phyloP scores from a whole-genome alignment of 2,329 filamentous ascomycete genomes.

The Tolypocladium pustulatum region DNA sequence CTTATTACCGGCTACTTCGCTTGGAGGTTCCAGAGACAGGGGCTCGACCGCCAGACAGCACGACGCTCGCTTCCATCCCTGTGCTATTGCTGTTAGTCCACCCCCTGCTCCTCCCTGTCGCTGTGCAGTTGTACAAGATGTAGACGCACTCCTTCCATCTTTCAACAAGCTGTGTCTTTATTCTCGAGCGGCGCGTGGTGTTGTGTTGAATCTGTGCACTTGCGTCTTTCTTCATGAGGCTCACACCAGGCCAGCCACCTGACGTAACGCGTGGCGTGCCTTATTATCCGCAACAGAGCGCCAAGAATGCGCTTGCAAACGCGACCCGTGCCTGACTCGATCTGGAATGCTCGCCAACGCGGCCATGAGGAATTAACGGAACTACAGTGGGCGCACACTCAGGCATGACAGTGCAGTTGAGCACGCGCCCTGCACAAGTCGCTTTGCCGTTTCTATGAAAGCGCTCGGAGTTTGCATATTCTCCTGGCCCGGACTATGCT shows the following conservation, averaged over 20 bases:
- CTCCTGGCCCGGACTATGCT: not conserved
- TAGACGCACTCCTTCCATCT: no score
- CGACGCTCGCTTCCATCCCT: no score
- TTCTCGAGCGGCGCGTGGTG: not conserved
- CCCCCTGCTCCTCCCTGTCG: not conserved
- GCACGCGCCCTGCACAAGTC: not conserved
- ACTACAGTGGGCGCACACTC: no score
- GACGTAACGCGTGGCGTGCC: not conserved
- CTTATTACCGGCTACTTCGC: not conserved
- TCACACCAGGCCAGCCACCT: not conserved
- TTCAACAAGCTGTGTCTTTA: not conserved
- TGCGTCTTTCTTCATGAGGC: not conserved
- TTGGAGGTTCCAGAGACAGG: no score
- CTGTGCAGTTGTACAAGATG: not conserved
- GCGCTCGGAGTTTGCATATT: not conserved
- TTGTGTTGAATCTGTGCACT: not conserved
- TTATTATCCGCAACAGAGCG: not conserved
- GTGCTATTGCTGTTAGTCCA: no score
- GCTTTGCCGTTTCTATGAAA: not conserved
- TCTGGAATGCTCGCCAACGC: not conserved
- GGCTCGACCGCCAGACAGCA: not conserved
- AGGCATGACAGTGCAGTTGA: not conserved
- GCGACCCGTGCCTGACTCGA: not conserved
- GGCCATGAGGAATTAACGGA: not conserved
- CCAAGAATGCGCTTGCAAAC: not conserved